Conservation (phyloP, 1,139 yeast species). For the Blastobotrys serpentis region DNA sequence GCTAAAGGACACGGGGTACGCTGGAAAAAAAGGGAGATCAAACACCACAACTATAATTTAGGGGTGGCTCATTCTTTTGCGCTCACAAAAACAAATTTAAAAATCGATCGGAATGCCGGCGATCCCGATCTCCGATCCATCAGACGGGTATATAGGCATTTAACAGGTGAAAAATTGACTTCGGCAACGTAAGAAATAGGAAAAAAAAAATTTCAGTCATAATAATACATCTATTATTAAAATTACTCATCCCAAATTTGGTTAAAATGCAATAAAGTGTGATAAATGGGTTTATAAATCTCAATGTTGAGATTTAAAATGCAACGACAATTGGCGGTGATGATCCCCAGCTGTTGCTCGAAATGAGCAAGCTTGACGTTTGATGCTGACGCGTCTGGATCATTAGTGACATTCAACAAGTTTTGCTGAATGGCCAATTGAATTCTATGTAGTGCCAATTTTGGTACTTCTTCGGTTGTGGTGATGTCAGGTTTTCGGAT, state of each 20-base stretch:
- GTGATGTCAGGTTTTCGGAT: constrained; percentile 19
- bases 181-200: too few relatives aligned
- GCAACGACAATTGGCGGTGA: constrained; percentile 21
- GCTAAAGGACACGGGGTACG: too few relatives aligned
- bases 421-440: constrained; percentile 22
- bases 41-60: background rate
- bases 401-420: constrained; percentile 17
- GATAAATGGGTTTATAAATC: constrained; percentile 29
- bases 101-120: background rate
- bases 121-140: background rate
- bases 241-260: constrained; percentile 19
- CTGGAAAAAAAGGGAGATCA: background rate
- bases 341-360: constrained; percentile 23
- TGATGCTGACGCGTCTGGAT: constrained; percentile 8
- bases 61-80: background rate
- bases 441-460: constrained; percentile 26
- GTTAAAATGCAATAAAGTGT: constrained; percentile 21
- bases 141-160: too few relatives aligned
- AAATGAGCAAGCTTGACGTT: constrained; percentile 19
- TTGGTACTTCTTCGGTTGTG: constrained; percentile 23
- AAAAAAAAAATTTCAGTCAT: background rate
- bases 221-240: background rate
- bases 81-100: too few relatives aligned
- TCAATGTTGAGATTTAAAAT: constrained; percentile 27
- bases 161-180: too few relatives aligned